These are phyloP conservation scores for Sideroxylon spinosum DNA, from an alignment of 179 eudicot genomes.

Conservation along the genomic window DNA sequence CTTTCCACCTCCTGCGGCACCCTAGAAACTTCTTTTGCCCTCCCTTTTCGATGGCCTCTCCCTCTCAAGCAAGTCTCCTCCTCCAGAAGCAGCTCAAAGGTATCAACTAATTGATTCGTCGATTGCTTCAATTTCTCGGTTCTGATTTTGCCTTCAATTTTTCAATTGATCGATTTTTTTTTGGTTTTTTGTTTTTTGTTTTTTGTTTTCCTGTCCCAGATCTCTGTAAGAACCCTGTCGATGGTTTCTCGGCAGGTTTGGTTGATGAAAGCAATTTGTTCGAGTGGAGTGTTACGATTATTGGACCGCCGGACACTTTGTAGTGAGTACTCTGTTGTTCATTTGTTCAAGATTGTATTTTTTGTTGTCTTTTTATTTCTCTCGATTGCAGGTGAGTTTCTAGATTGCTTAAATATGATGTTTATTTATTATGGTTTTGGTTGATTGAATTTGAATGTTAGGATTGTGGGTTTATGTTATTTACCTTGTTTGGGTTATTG, in stretches of 20 bases:
- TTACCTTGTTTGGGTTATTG: neutral
- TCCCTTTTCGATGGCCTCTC: constrained; percentile 22
- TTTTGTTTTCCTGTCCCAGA: too few species aligned
- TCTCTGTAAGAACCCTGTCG: constrained; percentile 76
- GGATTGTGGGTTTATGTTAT: neutral
- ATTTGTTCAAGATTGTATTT: constrained; percentile 1
- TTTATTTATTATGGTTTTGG: neutral
- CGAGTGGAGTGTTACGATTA: constrained; percentile 79
- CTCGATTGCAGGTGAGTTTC: neutral
- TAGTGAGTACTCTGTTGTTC: constrained; percentile 32
- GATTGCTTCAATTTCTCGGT: constrained; percentile 8
- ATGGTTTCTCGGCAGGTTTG: constrained; percentile 96
- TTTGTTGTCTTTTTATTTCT: neutral
- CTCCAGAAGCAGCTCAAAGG: constrained; percentile 35
- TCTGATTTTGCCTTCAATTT: constrained; percentile 8
- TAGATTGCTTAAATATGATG: neutral
- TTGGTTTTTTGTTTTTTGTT: too few species aligned
- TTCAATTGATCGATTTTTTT: neutral
- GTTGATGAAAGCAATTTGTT: constrained; percentile 64
- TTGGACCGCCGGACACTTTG: constrained; percentile 72
- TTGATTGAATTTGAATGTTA: neutral
- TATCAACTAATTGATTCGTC: neutral
- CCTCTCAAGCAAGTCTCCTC: constrained; percentile 30
- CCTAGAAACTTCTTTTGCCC: neutral
- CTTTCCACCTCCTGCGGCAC: too few species aligned